Conservation (phyloP, 2,329 filamentous ascomycete species). For the Fusarium secorum region DNA sequence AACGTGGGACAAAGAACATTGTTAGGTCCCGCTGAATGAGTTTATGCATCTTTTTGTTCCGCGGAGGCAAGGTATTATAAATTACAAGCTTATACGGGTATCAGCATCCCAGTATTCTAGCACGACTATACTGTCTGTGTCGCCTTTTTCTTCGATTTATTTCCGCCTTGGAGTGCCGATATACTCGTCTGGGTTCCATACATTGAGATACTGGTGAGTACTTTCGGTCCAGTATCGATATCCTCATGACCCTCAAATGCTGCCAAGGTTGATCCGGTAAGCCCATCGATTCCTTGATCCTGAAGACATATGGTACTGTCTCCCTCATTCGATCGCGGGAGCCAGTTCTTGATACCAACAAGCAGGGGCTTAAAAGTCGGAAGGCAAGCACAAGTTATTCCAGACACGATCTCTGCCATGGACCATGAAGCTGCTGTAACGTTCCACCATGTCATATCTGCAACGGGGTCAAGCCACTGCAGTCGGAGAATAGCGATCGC, state of each 20-base stretch:
- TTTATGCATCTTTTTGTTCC: neutral
- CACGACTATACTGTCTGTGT: too few relatives aligned
- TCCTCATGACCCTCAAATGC: too few relatives aligned
- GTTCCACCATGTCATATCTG: conserved; percentile 33
- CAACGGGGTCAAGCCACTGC: conserved; percentile 18
- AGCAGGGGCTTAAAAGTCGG: conserved; percentile 24
- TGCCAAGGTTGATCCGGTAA: neutral
- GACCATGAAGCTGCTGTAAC: conserved; percentile 27
- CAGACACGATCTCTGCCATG: conserved; percentile 27
- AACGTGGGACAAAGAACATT: neutral
- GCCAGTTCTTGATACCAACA: neutral
- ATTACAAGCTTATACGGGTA: neutral
- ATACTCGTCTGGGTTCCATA: conserved; percentile 21
- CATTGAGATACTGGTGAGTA: neutral
- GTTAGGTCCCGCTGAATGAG: neutral
- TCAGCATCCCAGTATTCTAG: neutral
- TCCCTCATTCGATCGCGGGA: neutral
- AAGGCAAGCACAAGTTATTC: conserved; percentile 32
- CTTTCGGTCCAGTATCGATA: neutral
- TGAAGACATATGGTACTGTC: conserved; percentile 4
- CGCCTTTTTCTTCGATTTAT: neutral
- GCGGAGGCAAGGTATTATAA: rapidly evolving
- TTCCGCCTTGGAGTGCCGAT: neutral
- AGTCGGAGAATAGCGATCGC: conserved; percentile 21
- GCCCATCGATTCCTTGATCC: rapidly evolving